Evolutionary conservation across 495 filamentous ascomycete species (phyloP).

Genomic region (Podospora fimiseda): DNA sequence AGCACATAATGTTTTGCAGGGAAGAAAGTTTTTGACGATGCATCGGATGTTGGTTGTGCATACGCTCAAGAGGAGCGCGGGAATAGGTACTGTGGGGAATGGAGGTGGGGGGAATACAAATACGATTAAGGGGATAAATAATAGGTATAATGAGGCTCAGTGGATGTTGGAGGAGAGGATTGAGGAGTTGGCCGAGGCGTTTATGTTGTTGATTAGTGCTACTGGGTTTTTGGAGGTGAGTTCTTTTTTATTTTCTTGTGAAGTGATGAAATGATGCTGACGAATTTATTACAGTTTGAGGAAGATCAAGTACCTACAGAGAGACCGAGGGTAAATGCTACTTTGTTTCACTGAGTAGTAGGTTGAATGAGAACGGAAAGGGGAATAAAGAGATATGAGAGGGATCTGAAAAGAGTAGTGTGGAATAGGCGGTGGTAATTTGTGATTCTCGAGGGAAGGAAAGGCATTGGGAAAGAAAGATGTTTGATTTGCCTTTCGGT

Average conservation of each 20-base stretch:
- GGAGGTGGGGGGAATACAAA: background rate
- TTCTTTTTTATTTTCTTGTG: conserved; percentile 2
- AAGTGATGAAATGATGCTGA: conserved; percentile 14
- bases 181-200: conserved; percentile 51
- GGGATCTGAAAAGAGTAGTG: too few relatives aligned
- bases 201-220: conserved; percentile 50
- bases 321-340: conserved; percentile 14
- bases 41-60: conserved; percentile 75
- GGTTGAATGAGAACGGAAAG: background rate
- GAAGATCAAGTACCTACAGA: conserved; percentile 27
- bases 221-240: conserved; percentile 57
- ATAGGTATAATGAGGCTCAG: conserved; percentile 28
- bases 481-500: too few relatives aligned
- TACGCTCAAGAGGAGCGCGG: conserved; percentile 84
- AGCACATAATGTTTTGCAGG: conserved; percentile 73
- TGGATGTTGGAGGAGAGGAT: conserved; percentile 38
- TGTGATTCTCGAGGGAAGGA: too few relatives aligned
- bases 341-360: conserved; percentile 20
- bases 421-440: background rate
- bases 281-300: conserved; percentile 33
- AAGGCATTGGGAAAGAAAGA: too few relatives aligned
- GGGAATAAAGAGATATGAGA: background rate
- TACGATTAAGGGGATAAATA: too few relatives aligned
- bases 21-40: conserved; percentile 65
- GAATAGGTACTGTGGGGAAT: conserved; percentile 54